phyloP scores from a whole-genome alignment of 148 eudicot species.

The Rhododendron griersonianum region DNA sequence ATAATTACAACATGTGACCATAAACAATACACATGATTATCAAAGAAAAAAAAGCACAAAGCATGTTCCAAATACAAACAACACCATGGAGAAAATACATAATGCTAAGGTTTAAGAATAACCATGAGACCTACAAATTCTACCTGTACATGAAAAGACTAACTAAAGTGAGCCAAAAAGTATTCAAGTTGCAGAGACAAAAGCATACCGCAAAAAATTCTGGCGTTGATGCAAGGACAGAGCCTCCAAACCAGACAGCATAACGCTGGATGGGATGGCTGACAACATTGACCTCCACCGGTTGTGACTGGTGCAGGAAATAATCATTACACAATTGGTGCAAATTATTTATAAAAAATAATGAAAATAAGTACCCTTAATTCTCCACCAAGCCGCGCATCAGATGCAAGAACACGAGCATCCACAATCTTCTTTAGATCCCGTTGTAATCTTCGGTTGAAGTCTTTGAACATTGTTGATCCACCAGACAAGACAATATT shows the following conservation, averaged over 20 bases:
- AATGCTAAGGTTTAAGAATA: neutral
- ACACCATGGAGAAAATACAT: neutral
- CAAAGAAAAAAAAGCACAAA: neutral
- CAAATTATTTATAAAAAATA: conserved; percentile 1
- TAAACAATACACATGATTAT: neutral
- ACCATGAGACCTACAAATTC: neutral
- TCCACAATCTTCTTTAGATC: conserved; percentile 96
- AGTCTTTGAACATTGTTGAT: conserved; percentile 97
- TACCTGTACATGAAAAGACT: neutral
- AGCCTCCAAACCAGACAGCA: conserved; percentile 99
- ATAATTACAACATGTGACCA: neutral
- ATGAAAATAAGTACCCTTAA: conserved; percentile 47
- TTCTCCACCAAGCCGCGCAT: conserved; percentile 67
- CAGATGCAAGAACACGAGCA: conserved; percentile 83
- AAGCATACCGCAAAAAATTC: conserved; percentile 74
- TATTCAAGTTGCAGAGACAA: conserved; percentile 5
- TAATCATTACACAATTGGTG: neutral
- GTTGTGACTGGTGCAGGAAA: conserved; percentile 62
- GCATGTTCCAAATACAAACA: neutral
- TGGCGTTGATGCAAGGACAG: conserved; percentile 94
- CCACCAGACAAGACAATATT: conserved; percentile 96
- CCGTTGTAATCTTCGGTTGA: conserved; percentile 83
- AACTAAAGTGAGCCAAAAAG: neutral
- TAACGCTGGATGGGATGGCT: conserved; percentile 95
- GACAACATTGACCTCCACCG: conserved; percentile 94